Evolutionary conservation across 192 early-diverging fungal genomes (phyloP).

Genomic region (Cetraspora pellucida): DNA sequence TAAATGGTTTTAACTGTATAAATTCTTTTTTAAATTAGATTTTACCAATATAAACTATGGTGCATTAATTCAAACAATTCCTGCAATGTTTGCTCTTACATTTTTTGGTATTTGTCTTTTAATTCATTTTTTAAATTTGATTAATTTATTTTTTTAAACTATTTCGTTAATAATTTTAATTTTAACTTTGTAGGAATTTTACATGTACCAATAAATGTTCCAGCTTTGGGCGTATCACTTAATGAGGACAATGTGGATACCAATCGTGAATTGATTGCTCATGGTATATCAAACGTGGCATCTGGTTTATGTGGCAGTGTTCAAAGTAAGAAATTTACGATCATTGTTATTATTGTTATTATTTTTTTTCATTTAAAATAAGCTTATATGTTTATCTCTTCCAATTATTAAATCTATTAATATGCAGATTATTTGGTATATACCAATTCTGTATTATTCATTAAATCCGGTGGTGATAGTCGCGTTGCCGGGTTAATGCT

Average conservation of each 20-base stretch:
- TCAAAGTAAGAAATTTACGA: slow-evolving; percentile 60
- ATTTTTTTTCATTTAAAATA: not conserved
- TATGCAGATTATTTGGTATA: slow-evolving; percentile 85
- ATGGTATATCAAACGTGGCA: slow-evolving; percentile 86
- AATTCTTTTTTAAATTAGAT: slow-evolving; percentile 44
- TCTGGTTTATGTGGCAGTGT: slow-evolving; percentile 79
- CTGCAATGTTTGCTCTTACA: slow-evolving; percentile 90
- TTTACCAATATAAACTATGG: slow-evolving; percentile 67
- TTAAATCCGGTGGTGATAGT: slow-evolving; percentile 88
- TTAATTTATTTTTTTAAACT: not conserved
- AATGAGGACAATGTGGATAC: slow-evolving; percentile 85
- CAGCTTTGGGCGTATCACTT: slow-evolving; percentile 90
- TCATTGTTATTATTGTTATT: too few species aligned
- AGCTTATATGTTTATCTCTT: too few species aligned
- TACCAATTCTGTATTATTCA: slow-evolving; percentile 89
- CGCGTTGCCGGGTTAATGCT: slow-evolving; percentile 86
- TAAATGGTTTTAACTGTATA: too few species aligned
- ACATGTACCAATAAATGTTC: slow-evolving; percentile 98
- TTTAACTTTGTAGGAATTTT: slow-evolving; percentile 61
- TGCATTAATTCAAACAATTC: slow-evolving; percentile 68
- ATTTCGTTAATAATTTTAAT: not conserved
- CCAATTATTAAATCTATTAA: too few species aligned
- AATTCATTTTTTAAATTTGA: not conserved
- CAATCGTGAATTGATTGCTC: slow-evolving; percentile 89
- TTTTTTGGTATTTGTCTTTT: slow-evolving; percentile 71